Evolutionary conservation across 148 eudicot genomes (phyloP).

Genomic region (Selenicereus undatus): DNA sequence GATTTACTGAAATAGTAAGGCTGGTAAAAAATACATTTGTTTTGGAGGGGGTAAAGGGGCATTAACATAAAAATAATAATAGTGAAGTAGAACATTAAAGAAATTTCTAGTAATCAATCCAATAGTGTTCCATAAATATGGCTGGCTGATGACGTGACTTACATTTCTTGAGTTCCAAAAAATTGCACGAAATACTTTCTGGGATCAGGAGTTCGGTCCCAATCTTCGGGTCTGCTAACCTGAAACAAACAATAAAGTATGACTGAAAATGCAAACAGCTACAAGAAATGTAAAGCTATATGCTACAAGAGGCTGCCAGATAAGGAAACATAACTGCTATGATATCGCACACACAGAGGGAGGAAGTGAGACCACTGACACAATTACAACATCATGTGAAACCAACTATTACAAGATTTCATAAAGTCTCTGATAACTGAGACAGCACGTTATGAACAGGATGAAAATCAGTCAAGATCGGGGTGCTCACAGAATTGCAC

Average conservation of each 20-base stretch:
- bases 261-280: not conserved
- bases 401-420: not conserved
- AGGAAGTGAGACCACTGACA: not conserved
- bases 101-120: constrained; percentile 6
- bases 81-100: not conserved
- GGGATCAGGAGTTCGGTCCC: constrained; percentile 72
- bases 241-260: constrained; percentile 35
- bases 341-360: not conserved
- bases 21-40: not conserved
- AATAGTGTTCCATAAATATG: not conserved
- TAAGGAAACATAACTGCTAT: not conserved
- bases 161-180: constrained; percentile 94
- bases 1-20: not conserved
- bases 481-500: not conserved
- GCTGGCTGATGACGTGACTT: constrained; percentile 35
- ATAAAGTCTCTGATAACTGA: not conserved
- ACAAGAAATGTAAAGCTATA: not conserved
- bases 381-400: not conserved
- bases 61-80: not conserved
- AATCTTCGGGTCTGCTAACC: constrained; percentile 91
- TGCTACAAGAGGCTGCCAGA: not conserved
- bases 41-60: not conserved
- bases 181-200: constrained; percentile 85
- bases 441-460: not conserved
- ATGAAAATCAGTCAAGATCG: not conserved